phyloP scores from a whole-genome alignment of 2,329 filamentous ascomycete genomes.

The Ceratocystis albifundus region DNA sequence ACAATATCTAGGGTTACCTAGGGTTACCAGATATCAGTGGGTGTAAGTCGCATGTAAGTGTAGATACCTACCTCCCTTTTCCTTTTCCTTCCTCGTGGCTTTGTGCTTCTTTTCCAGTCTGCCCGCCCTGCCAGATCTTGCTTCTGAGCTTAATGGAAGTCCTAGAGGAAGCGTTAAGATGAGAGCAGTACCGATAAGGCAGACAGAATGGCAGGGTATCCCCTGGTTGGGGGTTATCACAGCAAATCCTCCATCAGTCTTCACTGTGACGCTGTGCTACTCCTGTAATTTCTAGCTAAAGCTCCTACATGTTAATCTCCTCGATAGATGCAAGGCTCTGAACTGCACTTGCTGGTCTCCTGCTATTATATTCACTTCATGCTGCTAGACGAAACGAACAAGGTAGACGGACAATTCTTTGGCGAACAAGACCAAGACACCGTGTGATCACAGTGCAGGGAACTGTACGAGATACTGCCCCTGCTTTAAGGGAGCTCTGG shows the following conservation, averaged over 20 bases:
- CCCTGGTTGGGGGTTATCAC: not conserved
- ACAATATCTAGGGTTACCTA: not conserved
- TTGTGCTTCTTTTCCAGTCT: too few species aligned
- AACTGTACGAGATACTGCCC: not conserved
- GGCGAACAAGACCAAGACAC: not conserved
- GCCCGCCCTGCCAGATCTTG: too few species aligned
- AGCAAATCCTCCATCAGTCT: not conserved
- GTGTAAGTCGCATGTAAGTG: not conserved
- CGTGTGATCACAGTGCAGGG: not conserved
- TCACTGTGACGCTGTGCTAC: not conserved
- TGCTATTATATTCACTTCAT: not conserved
- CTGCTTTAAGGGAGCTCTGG: not conserved
- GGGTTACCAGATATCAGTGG: not conserved
- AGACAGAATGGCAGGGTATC: not conserved
- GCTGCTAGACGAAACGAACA: not conserved
- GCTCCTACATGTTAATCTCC: not conserved
- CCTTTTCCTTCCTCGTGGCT: too few species aligned
- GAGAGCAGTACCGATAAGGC: not conserved
- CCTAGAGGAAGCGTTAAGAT: not conserved
- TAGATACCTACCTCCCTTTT: too few species aligned
- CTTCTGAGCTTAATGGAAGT: not conserved
- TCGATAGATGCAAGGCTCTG: not conserved
- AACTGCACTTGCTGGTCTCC: not conserved
- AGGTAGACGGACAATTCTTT: not conserved
- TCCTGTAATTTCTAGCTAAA: slow-evolving; percentile 1